A percentile compares a stretch with the other conserved stretches of the same genome.
Evolutionary conservation across 345 rosid genomes (phyloP).

Genomic region (Eucalyptus albens): DNA sequence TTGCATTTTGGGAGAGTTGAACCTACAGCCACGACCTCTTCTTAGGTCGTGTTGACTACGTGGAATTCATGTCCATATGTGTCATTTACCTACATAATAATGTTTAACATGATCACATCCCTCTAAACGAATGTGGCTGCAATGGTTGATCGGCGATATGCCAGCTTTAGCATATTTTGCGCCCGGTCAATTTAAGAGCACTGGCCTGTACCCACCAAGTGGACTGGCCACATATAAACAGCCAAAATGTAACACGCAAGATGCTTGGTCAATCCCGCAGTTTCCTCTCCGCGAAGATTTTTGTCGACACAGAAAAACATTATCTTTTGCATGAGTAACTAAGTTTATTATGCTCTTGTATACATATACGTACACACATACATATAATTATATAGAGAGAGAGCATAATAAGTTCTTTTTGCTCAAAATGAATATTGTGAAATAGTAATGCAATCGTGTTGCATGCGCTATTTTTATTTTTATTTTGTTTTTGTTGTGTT

Average conservation of each 20-base stretch:
- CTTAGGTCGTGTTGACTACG: background rate
- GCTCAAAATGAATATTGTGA: background rate
- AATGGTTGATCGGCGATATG: background rate
- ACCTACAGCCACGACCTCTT: background rate
- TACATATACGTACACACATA: background rate
- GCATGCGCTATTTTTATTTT: background rate
- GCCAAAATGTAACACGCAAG: background rate
- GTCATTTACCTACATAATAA: background rate
- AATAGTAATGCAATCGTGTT: background rate
- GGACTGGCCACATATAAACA: background rate
- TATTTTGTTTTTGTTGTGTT: background rate
- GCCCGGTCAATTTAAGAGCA: background rate
- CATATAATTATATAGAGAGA: background rate
- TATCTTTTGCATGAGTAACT: background rate
- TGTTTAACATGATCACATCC: background rate
- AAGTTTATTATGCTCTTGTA: background rate
- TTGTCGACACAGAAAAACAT: background rate
- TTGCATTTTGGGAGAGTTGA: background rate
- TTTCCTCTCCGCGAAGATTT: background rate
- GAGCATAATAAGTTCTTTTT: background rate
- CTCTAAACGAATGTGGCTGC: background rate
- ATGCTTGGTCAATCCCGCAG: background rate
- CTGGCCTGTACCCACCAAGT: background rate
- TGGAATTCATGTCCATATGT: background rate
- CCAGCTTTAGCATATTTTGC: background rate